Evolutionary conservation across 2,329 filamentous ascomycete species (phyloP).

Genomic region (Cercospora zeae-maydis): DNA sequence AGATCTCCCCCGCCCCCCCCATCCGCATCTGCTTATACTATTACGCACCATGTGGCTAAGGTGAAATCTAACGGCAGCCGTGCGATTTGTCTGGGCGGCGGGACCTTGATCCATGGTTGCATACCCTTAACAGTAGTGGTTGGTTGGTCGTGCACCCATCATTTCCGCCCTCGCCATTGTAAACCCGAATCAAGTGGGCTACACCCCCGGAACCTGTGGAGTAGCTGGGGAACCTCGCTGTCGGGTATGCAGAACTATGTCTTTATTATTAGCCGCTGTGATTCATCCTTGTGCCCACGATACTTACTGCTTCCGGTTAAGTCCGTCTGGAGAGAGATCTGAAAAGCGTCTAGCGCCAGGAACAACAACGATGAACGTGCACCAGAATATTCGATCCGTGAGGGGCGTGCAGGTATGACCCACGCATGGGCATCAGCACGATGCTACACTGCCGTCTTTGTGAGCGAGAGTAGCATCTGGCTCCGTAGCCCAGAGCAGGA

Average conservation of each 20-base stretch:
- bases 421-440: background rate
- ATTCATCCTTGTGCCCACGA: background rate
- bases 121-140: background rate
- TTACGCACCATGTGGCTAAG: background rate
- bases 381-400: slow-evolving; percentile 4
- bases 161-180: background rate
- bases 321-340: background rate
- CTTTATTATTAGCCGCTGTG: background rate
- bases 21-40: background rate
- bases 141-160: background rate
- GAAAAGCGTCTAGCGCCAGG: slow-evolving; percentile 1
- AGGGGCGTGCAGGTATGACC: background rate
- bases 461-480: background rate
- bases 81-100: background rate
- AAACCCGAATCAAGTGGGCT: background rate
- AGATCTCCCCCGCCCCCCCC: background rate
- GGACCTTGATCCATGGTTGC: background rate
- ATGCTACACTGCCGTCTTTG: background rate
- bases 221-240: background rate
- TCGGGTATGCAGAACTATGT: slow-evolving; percentile 1
- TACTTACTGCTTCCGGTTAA: slow-evolving; percentile 1
- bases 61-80: background rate
- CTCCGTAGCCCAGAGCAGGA: background rate
- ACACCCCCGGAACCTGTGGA: background rate
- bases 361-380: background rate